Base-by-base conservation (phyloP, 2,329 filamentous ascomycete species). In the Blastomyces gilchristii region DNA sequence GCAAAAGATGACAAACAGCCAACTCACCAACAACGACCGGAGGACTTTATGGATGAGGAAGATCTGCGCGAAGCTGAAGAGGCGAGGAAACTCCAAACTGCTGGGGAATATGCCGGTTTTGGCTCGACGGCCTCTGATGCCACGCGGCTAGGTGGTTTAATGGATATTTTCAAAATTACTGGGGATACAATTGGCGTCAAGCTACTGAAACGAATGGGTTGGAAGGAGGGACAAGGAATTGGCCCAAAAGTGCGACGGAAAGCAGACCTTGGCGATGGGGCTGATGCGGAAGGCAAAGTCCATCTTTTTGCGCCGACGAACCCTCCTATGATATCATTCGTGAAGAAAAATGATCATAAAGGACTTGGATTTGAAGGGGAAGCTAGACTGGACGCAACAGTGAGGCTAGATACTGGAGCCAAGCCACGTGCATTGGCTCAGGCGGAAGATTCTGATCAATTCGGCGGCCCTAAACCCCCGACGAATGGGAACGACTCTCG, bases 21-120 rank as follows among this genome's bases (percentile, higher is more conserved):
- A 66, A 68, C 77, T 14, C 47, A 69, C 25, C 76, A 82, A 66
- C 86, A 89, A 71, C 85, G 87, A 58, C 84, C 86, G 0, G 91
- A 97, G 74, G 92, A 97, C 72, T 97, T 92, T 69, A 99, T 99
- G 94, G 94, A 99, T 70, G 93, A 96, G 52, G 94, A 99, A 73
- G 94, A 99, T 75, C 80, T 96, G 43, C 89, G 88, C 7, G 91
- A 96, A 73, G 89, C 87, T 0, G 90, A 89, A 63, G 91, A 96
- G 75, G 82, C 88, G 2, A 85, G 87, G 69, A 83, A 83, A 65
- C 77, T 97, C 43, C 84, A 93, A 69, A 95, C 89, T 0, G 81
- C 85, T 0, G 81, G 86, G 61, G 83, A 82, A 0, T 97, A 94
- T 73, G 83, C 89, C 0, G 90, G 88, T 0, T 79, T 97, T 39